These are phyloP conservation scores for Backusella morwellensis DNA, from an alignment of 192 early-diverging fungal genomes.

Conservation along the genomic window DNA sequence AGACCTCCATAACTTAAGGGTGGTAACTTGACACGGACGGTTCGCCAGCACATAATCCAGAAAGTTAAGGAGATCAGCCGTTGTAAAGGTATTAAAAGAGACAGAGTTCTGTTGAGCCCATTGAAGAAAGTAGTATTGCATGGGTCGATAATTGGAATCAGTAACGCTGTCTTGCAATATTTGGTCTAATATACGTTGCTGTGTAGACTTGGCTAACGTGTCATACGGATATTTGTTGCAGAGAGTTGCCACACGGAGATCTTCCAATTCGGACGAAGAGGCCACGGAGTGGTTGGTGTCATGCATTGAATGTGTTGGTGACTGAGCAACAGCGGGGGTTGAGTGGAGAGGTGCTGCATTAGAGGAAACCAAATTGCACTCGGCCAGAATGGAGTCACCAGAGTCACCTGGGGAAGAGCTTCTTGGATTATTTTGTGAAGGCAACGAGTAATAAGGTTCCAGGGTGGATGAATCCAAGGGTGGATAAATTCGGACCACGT, in stretches of 20 bases:
- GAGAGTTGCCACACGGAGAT: conserved; percentile 4
- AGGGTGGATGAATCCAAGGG: conserved; percentile 29
- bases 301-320: neutral
- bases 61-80: no score
- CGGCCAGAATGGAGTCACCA: conserved; percentile 27
- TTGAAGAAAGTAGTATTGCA: no score
- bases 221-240: neutral
- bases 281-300: neutral
- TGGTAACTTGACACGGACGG: no score
- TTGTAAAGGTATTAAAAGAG: no score
- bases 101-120: no score
- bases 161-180: no score
- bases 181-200: no score
- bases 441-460: conserved; percentile 25
- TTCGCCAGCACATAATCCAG: no score
- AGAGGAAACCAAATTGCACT: conserved; percentile 29
- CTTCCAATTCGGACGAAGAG: neutral
- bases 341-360: neutral
- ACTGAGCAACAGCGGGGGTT: no score
- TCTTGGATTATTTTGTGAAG: conserved; percentile 18
- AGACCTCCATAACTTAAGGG: no score
- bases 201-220: no score
- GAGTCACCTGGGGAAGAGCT: conserved; percentile 14
- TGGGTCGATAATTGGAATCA: no score
- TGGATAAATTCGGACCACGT: conserved; percentile 11